Evolutionary conservation across 306 rosid genomes (phyloP).

Genomic region (Corylus avellana): DNA sequence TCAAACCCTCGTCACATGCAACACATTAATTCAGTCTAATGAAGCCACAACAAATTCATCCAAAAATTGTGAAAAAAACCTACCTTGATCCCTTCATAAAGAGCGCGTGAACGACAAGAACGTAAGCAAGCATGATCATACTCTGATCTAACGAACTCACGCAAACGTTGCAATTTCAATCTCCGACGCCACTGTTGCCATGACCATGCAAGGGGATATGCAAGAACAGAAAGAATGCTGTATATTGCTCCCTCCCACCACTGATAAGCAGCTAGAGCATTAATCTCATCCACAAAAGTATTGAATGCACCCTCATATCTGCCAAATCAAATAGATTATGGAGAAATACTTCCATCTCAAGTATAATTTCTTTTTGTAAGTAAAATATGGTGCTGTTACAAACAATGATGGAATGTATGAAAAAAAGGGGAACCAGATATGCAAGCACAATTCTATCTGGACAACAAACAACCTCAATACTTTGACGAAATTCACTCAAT

Average conservation of each 20-base stretch:
- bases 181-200: conserved; percentile 97
- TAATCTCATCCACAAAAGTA: conserved; percentile 89
- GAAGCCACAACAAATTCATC: conserved; percentile 15
- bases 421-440: conserved; percentile 11
- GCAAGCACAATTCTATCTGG: neutral
- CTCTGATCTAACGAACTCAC: conserved; percentile 95
- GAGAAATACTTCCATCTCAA: conserved; percentile 31
- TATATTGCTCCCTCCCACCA: conserved; percentile 99
- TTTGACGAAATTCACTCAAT: neutral
- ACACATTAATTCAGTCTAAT: neutral
- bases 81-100: conserved; percentile 99
- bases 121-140: conserved; percentile 93
- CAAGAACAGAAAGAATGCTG: conserved; percentile 74
- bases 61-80: conserved; percentile 19
- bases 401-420: conserved; percentile 25
- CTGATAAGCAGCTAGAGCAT: conserved; percentile 85
- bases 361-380: neutral
- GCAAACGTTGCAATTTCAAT: conserved; percentile 82
- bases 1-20: neutral
- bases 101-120: conserved; percentile 98
- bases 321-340: conserved; percentile 38
- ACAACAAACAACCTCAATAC: neutral
- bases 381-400: neutral
- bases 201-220: conserved; percentile 91
- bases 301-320: conserved; percentile 92